Percentiles rank a stretch among this genome's conserved stretches.
Conservation (phyloP, 306 rosid species). For the Vigna nakashimae region DNA sequence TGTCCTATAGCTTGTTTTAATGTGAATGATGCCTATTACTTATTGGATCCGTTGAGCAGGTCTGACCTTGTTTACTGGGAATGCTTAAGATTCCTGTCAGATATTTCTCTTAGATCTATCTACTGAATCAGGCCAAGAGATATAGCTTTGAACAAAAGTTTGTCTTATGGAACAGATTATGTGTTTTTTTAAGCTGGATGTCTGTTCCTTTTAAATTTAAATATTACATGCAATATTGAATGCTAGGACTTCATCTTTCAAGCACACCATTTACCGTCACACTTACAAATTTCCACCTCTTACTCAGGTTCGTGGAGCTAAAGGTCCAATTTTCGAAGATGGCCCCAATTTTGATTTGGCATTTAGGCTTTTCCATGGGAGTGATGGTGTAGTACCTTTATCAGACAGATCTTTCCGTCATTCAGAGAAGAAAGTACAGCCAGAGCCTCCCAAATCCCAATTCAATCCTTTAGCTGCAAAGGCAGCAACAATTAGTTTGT, state of each 20-base stretch:
- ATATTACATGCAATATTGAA: not conserved
- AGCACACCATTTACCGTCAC: not conserved
- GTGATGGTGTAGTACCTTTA: slow-evolving; percentile 94
- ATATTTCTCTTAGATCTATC: slow-evolving; percentile 22
- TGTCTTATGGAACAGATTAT: slow-evolving; percentile 28
- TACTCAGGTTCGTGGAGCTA: slow-evolving; percentile 72
- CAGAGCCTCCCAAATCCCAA: slow-evolving; percentile 57
- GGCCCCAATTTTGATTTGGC: slow-evolving; percentile 97
- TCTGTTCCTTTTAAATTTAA: not conserved
- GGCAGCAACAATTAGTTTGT: slow-evolving; percentile 97
- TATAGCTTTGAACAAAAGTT: slow-evolving; percentile 14
- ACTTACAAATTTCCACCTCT: slow-evolving; percentile 40
- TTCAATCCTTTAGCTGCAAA: slow-evolving; percentile 97
- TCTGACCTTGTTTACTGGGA: slow-evolving; percentile 19
- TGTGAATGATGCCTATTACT: slow-evolving; percentile 30
- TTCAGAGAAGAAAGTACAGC: slow-evolving; percentile 60
- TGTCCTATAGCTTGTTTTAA: slow-evolving; percentile 17
- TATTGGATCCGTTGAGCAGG: not conserved
- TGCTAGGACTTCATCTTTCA: slow-evolving; percentile 23
- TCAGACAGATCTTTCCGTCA: slow-evolving; percentile 66
- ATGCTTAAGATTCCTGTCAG: slow-evolving; percentile 19
- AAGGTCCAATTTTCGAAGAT: slow-evolving; percentile 99
- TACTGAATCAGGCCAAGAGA: slow-evolving; percentile 21
- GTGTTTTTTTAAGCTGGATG: not conserved
- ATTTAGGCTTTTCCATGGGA: slow-evolving; percentile 94